Evolutionary conservation across 2,329 filamentous ascomycete genomes (phyloP).

Genomic region (Hypoxylon sp.): DNA sequence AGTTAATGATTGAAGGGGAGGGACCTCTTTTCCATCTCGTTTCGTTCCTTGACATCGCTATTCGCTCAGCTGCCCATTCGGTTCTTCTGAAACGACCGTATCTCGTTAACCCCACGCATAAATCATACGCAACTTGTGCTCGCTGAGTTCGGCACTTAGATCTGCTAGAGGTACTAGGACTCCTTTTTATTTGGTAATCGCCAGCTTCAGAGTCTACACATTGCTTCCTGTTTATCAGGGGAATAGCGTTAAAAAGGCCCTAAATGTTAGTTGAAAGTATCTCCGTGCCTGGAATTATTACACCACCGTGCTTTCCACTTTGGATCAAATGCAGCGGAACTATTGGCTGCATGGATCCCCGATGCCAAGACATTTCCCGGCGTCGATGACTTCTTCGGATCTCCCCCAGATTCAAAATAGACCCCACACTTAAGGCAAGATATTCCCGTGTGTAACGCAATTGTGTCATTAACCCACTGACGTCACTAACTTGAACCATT

Average conservation of each 20-base stretch:
- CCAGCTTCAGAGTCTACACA: not conserved
- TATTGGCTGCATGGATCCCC: constrained; percentile 38
- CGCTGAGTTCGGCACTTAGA: not conserved
- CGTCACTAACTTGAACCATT: constrained; percentile 39
- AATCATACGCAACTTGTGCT: constrained; percentile 3
- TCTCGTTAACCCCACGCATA: constrained; percentile 1
- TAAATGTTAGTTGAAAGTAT: no score
- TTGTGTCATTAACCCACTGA: constrained; percentile 44
- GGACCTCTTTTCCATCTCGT: not conserved
- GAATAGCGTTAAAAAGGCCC: not conserved
- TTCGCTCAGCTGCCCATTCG: constrained; percentile 11
- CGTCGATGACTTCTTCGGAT: constrained; percentile 21
- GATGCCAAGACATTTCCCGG: constrained; percentile 42
- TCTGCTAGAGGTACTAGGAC: not conserved
- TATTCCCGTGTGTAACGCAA: constrained; percentile 36
- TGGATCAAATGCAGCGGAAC: constrained; percentile 25
- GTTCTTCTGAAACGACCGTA: constrained; percentile 16
- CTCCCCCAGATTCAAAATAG: constrained; percentile 28
- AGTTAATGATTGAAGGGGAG: not conserved
- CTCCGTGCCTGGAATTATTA: not conserved
- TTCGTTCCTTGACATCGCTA: constrained; percentile 16
- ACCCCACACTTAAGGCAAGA: constrained; percentile 37
- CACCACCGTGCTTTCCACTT: constrained; percentile 31
- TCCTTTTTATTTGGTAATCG: not conserved
- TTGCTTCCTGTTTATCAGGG: not conserved